Evolutionary conservation across 1,284 basidiomycete genomes (phyloP).

Genomic region (Cutaneotrichosporon mucoides): DNA sequence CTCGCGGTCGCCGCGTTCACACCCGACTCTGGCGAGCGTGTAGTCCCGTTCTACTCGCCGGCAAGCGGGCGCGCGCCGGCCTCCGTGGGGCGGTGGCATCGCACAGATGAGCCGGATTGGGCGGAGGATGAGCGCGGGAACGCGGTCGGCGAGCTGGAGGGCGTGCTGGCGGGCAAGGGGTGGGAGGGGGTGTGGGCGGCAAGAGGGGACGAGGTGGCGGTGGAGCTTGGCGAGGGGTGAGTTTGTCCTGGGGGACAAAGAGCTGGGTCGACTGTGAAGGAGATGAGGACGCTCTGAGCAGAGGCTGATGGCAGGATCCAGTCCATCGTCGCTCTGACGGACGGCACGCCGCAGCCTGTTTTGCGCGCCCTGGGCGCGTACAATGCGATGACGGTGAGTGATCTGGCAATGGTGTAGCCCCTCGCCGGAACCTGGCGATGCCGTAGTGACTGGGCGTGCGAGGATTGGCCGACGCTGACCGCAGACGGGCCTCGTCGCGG

Average conservation of each 20-base stretch:
- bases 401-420: too few relatives aligned
- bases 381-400: constrained; percentile 8
- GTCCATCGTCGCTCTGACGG: constrained; percentile 32
- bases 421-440: constrained; percentile 6
- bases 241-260: not conserved
- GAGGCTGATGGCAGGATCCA: constrained; percentile 10
- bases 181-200: constrained; percentile 30
- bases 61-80: constrained; percentile 31
- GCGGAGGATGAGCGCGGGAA: constrained; percentile 35
- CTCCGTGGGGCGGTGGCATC: constrained; percentile 42
- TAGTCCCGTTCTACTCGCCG: constrained; percentile 20
- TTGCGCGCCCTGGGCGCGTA: constrained; percentile 23
- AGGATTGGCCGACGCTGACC: not conserved
- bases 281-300: not conserved
- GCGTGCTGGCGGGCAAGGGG: constrained; percentile 14
- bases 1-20: constrained; percentile 35
- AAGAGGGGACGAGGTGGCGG: constrained; percentile 4
- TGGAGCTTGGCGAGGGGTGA: not conserved
- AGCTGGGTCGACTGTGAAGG: too few relatives aligned
- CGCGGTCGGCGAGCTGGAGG: constrained; percentile 31
- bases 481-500: constrained; percentile 66
- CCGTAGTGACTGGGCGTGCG: not conserved
- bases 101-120: constrained; percentile 20
- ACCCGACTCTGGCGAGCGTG: not conserved
- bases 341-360: constrained; percentile 32